These are phyloP conservation scores for Puccinia horiana DNA, from an alignment of 1,284 basidiomycete genomes.

Conservation along the genomic window DNA sequence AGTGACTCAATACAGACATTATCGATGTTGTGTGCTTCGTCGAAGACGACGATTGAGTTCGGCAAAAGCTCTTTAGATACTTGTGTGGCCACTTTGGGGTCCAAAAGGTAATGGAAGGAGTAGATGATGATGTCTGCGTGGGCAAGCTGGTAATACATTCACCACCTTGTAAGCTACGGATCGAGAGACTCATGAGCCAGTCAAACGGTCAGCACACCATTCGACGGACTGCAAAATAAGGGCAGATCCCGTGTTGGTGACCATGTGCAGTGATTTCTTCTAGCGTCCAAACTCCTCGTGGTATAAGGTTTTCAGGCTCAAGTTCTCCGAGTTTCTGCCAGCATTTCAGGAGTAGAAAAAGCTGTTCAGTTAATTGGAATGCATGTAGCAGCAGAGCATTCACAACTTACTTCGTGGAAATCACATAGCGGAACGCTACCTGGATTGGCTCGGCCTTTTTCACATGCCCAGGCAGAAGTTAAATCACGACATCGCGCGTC, in stretches of 20 bases:
- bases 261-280: slow-evolving; percentile 91
- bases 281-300: slow-evolving; percentile 87
- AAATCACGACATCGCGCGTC: slow-evolving; percentile 96
- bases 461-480: slow-evolving; percentile 80
- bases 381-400: background rate
- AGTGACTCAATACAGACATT: slow-evolving; percentile 99
- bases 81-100: slow-evolving; percentile 98
- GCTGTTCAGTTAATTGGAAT: background rate
- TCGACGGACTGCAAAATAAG: slow-evolving; percentile 92
- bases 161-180: background rate
- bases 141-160: slow-evolving; percentile 69
- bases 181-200: background rate
- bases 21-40: slow-evolving; percentile 99
- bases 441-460: slow-evolving; percentile 82
- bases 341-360: background rate
- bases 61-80: slow-evolving; percentile 97
- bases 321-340: slow-evolving; percentile 71
- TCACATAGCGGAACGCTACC: slow-evolving; percentile 89
- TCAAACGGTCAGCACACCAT: slow-evolving; percentile 68
- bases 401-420: slow-evolving; percentile 80
- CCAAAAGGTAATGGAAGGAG: slow-evolving; percentile 97
- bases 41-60: slow-evolving; percentile 97
- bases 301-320: slow-evolving; percentile 81
- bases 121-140: slow-evolving; percentile 97
- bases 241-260: slow-evolving; percentile 80